Evolutionary conservation across 2,329 filamentous ascomycete species (phyloP), one percentile per base, ranked within the genome.

Genomic region (Aspergillus tamarii): DNA sequence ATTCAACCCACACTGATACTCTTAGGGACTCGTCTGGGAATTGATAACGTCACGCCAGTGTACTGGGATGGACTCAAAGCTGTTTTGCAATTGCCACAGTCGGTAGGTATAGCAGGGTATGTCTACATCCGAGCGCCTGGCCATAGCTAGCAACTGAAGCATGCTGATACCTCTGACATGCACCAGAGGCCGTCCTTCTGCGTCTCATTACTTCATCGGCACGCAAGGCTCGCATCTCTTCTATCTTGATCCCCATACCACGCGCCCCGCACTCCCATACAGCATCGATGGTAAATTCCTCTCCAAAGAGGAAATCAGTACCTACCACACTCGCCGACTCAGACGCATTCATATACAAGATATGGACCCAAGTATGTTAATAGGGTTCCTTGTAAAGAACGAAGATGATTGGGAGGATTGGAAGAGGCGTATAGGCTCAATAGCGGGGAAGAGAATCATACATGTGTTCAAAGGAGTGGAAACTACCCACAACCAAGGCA

Each of bases 361-460:
- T 74, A 95, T 99, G 92, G 95, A 99, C 72, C 95, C 95, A 0
- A 97, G 93, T 73, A 99, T 99, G 95, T 82, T 99, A 48, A 92
- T 99, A 68, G 94, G 93, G 5, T 98, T 98, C 73, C 81, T 99
- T 41, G 93, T 99, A 66, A 87, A 85, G 46, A 88, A 91, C 63
- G 89, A 94, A 70, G 85, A 89, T 50, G 95, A 99, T 69, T 98
- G 94, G 90, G 81, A 85, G 45, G 85, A 88, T 59, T 98, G 94
- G 94, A 90, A 92, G 73, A 83, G 86, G 63, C 86, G 88, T n/a
- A 85, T 96, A 11, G 88, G 88, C 69, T 87, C 91, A 69, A 88
- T 91, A 10, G 88, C 91, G 70, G 91, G 92, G 26, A 97, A 96
- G 77, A 84, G 89, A 8, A 92, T 99, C 59, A 91, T 98, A 56